Percentiles rank a stretch among this genome's conserved stretches.
phyloP scores from a whole-genome alignment of 495 filamentous ascomycete species.

The Neurospora discreta region DNA sequence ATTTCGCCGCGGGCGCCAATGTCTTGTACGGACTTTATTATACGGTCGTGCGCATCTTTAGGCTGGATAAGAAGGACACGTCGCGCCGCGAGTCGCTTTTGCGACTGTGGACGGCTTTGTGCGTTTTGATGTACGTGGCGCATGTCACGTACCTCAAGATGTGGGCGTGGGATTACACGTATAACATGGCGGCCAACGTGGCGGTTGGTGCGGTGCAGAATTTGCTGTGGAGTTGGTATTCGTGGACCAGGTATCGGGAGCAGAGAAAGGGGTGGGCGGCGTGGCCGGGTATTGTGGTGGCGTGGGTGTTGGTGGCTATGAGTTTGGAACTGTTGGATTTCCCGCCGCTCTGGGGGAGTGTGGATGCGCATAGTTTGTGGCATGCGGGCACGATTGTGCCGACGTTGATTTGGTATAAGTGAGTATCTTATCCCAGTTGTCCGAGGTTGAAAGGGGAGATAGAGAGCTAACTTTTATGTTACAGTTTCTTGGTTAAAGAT shows the following conservation, averaged over 20 bases:
- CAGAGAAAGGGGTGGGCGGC: conserved; percentile 63
- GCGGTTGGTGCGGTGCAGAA: conserved; percentile 72
- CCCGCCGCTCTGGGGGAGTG: conserved; percentile 64
- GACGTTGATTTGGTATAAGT: conserved; percentile 92
- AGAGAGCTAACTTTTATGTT: not conserved
- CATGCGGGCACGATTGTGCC: conserved; percentile 87
- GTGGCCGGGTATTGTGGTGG: conserved; percentile 89
- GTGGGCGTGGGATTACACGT: conserved; percentile 86
- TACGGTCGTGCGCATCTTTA: conserved; percentile 66
- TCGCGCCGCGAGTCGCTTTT: conserved; percentile 47
- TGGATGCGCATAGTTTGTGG: conserved; percentile 96
- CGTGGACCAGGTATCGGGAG: conserved; percentile 59
- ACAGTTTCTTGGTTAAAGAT: conserved; percentile 69
- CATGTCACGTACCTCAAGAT: conserved; percentile 80
- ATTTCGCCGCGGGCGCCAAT: conserved; percentile 84
- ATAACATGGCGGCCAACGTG: conserved; percentile 96
- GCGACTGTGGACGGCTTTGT: conserved; percentile 62
- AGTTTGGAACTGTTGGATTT: conserved; percentile 92
- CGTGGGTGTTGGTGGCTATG: conserved; percentile 88
- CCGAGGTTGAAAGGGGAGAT: not conserved
- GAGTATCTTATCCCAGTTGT: conserved; percentile 30
- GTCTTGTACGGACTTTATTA: conserved; percentile 89
- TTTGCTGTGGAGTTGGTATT: conserved; percentile 75
- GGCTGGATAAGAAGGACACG: conserved; percentile 56
- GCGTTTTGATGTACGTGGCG: conserved; percentile 54